These are phyloP conservation scores for Phytophthora crassamura DNA, from an alignment of 352 stramenopile species.

Conservation along the genomic window DNA sequence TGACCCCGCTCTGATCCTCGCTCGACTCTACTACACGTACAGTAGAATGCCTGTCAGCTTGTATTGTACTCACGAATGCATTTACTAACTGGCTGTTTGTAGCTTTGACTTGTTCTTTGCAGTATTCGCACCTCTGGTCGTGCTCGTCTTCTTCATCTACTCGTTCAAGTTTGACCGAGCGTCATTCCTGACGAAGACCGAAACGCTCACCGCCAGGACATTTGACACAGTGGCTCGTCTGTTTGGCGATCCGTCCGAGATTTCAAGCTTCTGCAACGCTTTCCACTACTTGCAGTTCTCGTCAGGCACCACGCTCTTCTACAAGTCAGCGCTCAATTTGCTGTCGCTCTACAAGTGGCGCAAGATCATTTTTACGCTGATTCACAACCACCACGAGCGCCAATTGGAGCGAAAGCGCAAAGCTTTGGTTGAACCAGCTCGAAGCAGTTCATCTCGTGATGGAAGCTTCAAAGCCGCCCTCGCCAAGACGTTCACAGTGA, in stretches of 20 bases:
- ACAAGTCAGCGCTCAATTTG: conserved; percentile 37
- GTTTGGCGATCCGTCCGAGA: conserved; percentile 33
- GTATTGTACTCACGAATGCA: no score
- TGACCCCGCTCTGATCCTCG: conserved; percentile 28
- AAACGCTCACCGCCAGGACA: conserved; percentile 13
- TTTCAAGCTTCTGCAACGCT: conserved; percentile 35
- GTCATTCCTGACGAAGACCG: conserved; percentile 17
- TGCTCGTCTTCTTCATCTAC: conserved; percentile 37
- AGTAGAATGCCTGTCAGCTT: no score
- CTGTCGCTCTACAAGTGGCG: conserved; percentile 50
- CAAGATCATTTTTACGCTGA: conserved; percentile 36
- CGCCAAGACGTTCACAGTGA: background rate
- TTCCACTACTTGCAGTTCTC: conserved; percentile 32
- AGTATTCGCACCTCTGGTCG: conserved; percentile 38
- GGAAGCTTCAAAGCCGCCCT: background rate
- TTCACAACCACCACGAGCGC: conserved; percentile 26
- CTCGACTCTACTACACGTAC: conserved; percentile 45
- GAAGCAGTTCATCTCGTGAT: background rate
- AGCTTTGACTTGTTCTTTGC: conserved; percentile 55
- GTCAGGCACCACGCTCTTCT: conserved; percentile 12
- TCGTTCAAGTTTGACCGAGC: conserved; percentile 45
- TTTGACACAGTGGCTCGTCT: conserved; percentile 40
- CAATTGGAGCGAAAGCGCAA: conserved; percentile 11
- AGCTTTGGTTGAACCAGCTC: background rate
- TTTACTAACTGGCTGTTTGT: background rate